Percentiles rank a stretch among this genome's conserved stretches.
Evolutionary conservation across 805 yeast genomes (phyloP).

Genomic region (Pichia nanzhaoensis): DNA sequence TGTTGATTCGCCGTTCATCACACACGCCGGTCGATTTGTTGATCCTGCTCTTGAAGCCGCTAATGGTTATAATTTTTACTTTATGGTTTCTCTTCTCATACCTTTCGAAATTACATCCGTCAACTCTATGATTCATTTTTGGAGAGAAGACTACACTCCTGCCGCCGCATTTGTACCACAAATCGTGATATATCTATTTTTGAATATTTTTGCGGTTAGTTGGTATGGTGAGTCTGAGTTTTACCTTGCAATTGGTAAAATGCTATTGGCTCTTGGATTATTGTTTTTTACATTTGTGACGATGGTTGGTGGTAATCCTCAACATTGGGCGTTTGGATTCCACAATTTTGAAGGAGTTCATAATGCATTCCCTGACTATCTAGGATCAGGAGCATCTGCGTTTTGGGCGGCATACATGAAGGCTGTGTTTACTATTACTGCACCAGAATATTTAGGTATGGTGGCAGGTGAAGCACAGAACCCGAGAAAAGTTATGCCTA

Average conservation of each 20-base stretch:
- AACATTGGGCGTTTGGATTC: constrained; percentile 36
- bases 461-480: constrained; percentile 74
- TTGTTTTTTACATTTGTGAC: constrained; percentile 69
- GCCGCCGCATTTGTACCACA: constrained; percentile 65
- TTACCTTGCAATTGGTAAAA: constrained; percentile 68
- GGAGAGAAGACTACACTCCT: constrained; percentile 72
- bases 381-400: constrained; percentile 54
- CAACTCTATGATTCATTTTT: constrained; percentile 69
- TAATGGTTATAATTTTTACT: constrained; percentile 78
- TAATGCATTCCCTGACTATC: constrained; percentile 47
- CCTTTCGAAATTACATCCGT: constrained; percentile 83
- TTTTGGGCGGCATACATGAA: constrained; percentile 60
- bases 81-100: constrained; percentile 66
- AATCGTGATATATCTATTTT: constrained; percentile 51
- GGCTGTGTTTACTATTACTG: constrained; percentile 70
- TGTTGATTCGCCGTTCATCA: constrained; percentile 66
- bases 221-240: constrained; percentile 81
- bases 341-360: constrained; percentile 20
- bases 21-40: constrained; percentile 67
- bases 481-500: constrained; percentile 58
- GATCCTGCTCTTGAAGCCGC: constrained; percentile 70
- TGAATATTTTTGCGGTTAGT: constrained; percentile 67
- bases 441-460: constrained; percentile 82
- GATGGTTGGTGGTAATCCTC: constrained; percentile 86
- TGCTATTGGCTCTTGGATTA: constrained; percentile 67